Evolutionary conservation across 129 eudicot species (phyloP).

Genomic region (Silybum marianum): DNA sequence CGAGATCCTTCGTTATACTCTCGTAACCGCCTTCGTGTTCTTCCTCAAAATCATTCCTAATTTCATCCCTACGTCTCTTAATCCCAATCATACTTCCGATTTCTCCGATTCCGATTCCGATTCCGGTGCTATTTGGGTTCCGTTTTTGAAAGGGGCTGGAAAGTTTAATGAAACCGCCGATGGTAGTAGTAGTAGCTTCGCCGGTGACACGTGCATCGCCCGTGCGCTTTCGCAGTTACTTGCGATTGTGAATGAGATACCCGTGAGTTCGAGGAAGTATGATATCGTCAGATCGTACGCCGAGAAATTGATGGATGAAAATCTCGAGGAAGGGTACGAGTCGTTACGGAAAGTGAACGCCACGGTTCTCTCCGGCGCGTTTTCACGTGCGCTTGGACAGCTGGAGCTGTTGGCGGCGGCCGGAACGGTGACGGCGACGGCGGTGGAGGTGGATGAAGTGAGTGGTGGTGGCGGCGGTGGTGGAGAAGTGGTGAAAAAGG

Average conservation of each 20-base stretch:
- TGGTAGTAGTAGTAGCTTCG: not conserved
- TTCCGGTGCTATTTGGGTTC: not conserved
- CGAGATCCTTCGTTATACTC: constrained; percentile 39
- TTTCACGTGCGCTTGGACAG: constrained; percentile 52
- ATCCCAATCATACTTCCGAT: not conserved
- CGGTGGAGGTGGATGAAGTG: constrained; percentile 1
- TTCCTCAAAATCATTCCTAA: constrained; percentile 43
- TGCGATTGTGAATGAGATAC: constrained; percentile 55
- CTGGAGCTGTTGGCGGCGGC: constrained; percentile 40
- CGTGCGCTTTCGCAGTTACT: constrained; percentile 73
- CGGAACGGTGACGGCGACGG: not conserved
- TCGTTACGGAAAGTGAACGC: constrained; percentile 55
- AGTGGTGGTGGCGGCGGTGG: constrained; percentile 18
- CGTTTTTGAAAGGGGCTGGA: not conserved
- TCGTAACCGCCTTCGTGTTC: constrained; percentile 48
- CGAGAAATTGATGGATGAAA: constrained; percentile 69
- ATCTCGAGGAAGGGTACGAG: constrained; percentile 42
- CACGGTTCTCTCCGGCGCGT: constrained; percentile 58
- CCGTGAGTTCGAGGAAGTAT: constrained; percentile 79
- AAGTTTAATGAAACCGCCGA: not conserved
- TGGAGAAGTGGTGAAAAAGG: constrained; percentile 15
- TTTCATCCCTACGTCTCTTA: constrained; percentile 28
- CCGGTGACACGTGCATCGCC: constrained; percentile 51
- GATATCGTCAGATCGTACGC: constrained; percentile 63
- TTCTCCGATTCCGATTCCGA: not conserved